Percentiles rank a stretch among this genome's conserved stretches.
Evolutionary conservation across 1,284 basidiomycete species (phyloP).

Genomic region (Apiotrichum montevideense): DNA sequence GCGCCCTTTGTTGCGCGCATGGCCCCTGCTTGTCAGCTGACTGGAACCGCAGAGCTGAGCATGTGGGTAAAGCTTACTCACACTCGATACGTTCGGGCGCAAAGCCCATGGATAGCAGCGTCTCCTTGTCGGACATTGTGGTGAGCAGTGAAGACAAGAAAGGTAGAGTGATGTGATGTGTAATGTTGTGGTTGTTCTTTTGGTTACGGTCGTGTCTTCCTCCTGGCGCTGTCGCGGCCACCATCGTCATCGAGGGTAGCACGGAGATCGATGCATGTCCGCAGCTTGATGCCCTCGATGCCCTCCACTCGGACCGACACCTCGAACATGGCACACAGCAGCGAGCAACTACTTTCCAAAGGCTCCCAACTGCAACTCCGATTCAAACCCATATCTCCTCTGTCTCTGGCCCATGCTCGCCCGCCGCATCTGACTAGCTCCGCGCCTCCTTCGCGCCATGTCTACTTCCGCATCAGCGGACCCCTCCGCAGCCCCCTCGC

Average conservation of each 20-base stretch:
- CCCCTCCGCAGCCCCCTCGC: background rate
- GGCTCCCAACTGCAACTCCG: too few species aligned
- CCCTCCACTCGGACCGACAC: too few species aligned
- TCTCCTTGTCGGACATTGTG: conserved; percentile 60
- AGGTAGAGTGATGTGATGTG: too few species aligned
- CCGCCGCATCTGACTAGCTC: too few species aligned
- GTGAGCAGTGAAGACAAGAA: background rate
- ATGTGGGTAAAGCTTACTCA: conserved; percentile 45
- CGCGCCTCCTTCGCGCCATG: background rate
- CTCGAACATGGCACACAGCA: too few species aligned
- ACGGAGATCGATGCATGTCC: background rate
- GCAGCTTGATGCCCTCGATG: too few species aligned
- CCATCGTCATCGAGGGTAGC: background rate
- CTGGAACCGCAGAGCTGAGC: background rate
- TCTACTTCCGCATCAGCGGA: background rate
- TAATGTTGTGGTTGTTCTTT: too few species aligned
- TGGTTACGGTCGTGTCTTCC: too few species aligned
- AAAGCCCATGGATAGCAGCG: conserved; percentile 78
- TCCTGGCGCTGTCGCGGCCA: too few species aligned
- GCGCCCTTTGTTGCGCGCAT: conserved; percentile 68
- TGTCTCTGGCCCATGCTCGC: too few species aligned
- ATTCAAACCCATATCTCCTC: too few species aligned
- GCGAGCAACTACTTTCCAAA: too few species aligned
- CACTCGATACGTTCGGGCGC: conserved; percentile 75
- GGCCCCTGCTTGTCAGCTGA: conserved; percentile 57